Percentiles rank a stretch among this genome's conserved stretches.
Evolutionary conservation across 2,329 filamentous ascomycete species (phyloP).

Genomic region (Drechslerella dactyloides): DNA sequence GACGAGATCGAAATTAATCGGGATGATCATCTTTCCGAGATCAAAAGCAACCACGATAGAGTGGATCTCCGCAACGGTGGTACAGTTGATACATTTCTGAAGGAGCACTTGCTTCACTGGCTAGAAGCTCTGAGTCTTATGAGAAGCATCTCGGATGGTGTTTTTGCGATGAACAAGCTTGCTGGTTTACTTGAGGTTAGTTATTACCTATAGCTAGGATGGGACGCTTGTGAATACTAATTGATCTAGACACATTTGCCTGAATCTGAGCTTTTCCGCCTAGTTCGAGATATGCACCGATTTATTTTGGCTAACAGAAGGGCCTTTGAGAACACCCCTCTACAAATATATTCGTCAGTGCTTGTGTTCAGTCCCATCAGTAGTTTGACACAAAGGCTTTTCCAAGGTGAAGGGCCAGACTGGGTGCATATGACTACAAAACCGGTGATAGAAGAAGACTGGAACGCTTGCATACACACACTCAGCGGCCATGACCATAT

Average conservation of each 20-base stretch:
- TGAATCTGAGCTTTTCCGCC: constrained; percentile 28
- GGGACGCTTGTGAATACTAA: constrained; percentile 41
- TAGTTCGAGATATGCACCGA: constrained; percentile 56
- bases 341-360: constrained; percentile 57
- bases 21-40: constrained; percentile 50
- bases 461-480: background rate
- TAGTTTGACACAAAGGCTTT: constrained; percentile 52
- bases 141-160: constrained; percentile 52
- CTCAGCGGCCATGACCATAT: background rate
- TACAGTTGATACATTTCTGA: constrained; percentile 56
- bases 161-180: constrained; percentile 53
- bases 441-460: constrained; percentile 1
- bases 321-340: constrained; percentile 55
- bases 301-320: constrained; percentile 55
- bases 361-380: constrained; percentile 56
- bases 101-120: constrained; percentile 19
- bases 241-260: constrained; percentile 18
- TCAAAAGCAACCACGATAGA: constrained; percentile 40
- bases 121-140: constrained; percentile 53
- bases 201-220: constrained; percentile 8
- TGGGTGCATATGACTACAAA: background rate
- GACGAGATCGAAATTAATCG: background rate
- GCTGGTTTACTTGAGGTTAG: constrained; percentile 20
- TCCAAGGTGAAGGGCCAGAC: constrained; percentile 8
- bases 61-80: constrained; percentile 55